Conservation (phyloP, 768 basidiomycete genomes). For the Cyclocybe aegerita region DNA sequence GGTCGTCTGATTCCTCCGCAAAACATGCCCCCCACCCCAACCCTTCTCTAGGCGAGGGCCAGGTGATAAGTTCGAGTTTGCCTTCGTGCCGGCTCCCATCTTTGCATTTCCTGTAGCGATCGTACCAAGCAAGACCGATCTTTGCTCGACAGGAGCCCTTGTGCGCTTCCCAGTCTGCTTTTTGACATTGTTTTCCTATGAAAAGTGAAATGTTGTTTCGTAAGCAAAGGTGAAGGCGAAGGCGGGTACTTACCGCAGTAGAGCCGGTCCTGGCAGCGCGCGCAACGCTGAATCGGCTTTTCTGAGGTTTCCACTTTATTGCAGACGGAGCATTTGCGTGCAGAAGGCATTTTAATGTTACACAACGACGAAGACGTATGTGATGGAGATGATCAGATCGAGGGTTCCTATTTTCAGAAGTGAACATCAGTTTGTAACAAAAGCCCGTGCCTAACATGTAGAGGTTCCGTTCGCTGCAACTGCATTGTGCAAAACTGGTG, state of each 20-base stretch:
- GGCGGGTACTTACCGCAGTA: slow-evolving; percentile 9
- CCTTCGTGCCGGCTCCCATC: slow-evolving; percentile 32
- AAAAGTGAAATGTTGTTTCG: not conserved
- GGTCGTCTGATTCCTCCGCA: slow-evolving; percentile 25
- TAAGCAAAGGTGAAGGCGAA: not conserved
- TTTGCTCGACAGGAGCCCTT: slow-evolving; percentile 23
- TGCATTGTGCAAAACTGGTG: too few species aligned
- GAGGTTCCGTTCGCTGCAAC: too few species aligned
- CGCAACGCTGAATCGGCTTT: slow-evolving; percentile 2
- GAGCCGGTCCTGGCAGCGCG: slow-evolving; percentile 4
- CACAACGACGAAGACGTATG: too few species aligned
- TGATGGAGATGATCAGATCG: too few species aligned
- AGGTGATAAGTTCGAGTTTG: slow-evolving; percentile 35
- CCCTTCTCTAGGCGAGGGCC: slow-evolving; percentile 23
- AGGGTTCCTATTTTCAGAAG: too few species aligned
- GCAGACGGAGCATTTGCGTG: slow-evolving; percentile 4
- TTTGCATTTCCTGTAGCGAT: slow-evolving; percentile 28
- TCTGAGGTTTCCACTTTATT: not conserved
- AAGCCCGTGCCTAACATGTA: too few species aligned
- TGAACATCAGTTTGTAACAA: too few species aligned
- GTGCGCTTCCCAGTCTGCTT: slow-evolving; percentile 29
- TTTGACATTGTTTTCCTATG: slow-evolving; percentile 24
- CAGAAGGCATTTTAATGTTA: not conserved
- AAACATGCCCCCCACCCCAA: slow-evolving; percentile 30
- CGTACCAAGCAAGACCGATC: slow-evolving; percentile 26